A percentile compares a stretch with the other conserved stretches of the same genome.
Evolutionary conservation across 2,329 filamentous ascomycete species (phyloP).

Genomic region (Aurifilum marmelostoma): DNA sequence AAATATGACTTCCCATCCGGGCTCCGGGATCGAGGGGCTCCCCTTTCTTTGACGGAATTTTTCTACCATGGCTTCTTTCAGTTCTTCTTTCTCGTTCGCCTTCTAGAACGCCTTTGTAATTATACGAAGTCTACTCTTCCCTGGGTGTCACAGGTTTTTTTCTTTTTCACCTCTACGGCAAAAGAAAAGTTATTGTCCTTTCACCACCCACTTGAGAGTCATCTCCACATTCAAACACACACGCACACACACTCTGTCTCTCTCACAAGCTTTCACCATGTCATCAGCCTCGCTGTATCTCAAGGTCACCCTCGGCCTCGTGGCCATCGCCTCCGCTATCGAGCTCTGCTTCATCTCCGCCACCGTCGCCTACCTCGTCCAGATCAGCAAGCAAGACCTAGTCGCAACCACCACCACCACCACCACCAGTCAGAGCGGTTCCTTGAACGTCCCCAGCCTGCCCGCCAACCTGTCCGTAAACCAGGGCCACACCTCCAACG

Average conservation of each 20-base stretch:
- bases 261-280: conserved; percentile 21
- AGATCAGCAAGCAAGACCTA: conserved; percentile 36
- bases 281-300: conserved; percentile 29
- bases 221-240: neutral
- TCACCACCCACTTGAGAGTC: neutral
- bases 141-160: no score
- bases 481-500: conserved; percentile 47
- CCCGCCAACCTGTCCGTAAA: conserved; percentile 42
- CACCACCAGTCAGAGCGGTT: conserved; percentile 30
- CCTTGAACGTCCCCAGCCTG: conserved; percentile 36
- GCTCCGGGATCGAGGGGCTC: neutral
- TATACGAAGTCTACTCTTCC: neutral
- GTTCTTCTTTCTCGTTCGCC: neutral
- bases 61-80: neutral
- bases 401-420: conserved; percentile 38
- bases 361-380: conserved; percentile 44
- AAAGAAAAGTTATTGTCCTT: neutral
- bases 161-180: neutral
- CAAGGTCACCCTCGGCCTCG: conserved; percentile 36
- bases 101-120: neutral
- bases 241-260: neutral
- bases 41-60: neutral
- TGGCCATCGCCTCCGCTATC: conserved; percentile 43
- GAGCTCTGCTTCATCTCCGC: conserved; percentile 44
- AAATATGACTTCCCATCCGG: neutral